A percentile compares a stretch with the other conserved stretches of the same genome.
phyloP scores from a whole-genome alignment of 1,139 yeast species.

The Taphrina confusa region DNA sequence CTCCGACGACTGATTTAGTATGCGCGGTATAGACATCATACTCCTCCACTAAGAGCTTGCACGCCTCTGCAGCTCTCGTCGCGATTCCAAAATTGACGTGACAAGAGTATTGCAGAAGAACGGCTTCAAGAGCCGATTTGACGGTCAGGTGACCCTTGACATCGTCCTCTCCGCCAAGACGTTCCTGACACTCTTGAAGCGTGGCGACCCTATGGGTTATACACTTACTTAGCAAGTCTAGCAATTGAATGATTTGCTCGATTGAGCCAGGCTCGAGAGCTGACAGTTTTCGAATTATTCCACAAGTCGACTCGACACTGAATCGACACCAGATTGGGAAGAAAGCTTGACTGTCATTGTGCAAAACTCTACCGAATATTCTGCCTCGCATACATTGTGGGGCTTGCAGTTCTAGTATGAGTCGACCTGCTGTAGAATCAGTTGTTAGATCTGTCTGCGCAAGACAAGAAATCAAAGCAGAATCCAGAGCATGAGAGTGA shows the following conservation, averaged over 20 bases:
- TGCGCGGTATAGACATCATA: background rate
- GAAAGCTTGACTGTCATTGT: conserved; percentile 2
- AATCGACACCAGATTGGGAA: conserved; percentile 13
- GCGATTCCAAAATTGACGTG: background rate
- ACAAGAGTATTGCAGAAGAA: background rate
- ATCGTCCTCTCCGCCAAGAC: background rate
- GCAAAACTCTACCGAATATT: background rate
- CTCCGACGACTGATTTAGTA: background rate
- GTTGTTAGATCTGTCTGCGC: background rate
- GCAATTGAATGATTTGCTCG: background rate
- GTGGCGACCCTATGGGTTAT: background rate
- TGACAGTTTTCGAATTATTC: background rate
- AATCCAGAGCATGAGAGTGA: conserved; percentile 1
- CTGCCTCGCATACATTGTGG: background rate
- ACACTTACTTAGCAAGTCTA: background rate
- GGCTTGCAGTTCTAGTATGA: conserved; percentile 1
- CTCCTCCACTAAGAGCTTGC: conserved; percentile 3
- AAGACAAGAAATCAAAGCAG: background rate
- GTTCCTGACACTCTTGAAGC: background rate
- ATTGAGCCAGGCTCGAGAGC: background rate
- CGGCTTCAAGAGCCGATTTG: background rate
- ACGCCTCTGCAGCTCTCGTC: conserved; percentile 3
- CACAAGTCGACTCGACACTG: conserved; percentile 4
- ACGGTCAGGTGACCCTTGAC: background rate
- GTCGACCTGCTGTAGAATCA: background rate